phyloP scores from a whole-genome alignment of 495 filamentous ascomycete species.

The Daldinia concentrica region DNA sequence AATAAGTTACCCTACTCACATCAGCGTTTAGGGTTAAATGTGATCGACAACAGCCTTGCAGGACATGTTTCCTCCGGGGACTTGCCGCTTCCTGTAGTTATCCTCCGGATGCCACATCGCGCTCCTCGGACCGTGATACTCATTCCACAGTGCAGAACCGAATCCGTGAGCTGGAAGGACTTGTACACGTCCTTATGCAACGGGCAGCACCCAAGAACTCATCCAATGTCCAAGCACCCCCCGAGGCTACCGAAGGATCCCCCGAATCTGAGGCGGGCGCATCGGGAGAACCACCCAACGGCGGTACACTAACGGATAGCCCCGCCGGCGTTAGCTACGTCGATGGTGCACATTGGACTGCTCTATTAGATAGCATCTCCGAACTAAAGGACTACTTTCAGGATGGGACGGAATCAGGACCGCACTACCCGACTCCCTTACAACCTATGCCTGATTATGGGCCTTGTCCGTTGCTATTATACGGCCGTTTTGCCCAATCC shows the following conservation, averaged over 20 bases:
- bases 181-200: conserved; percentile 44
- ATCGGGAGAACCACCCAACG: conserved; percentile 16
- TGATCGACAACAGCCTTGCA: conserved; percentile 47
- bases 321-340: conserved; percentile 40
- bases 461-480: conserved; percentile 46
- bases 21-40: conserved; percentile 37
- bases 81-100: conserved; percentile 47
- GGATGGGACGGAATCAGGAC: conserved; percentile 9
- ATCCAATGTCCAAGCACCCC: conserved; percentile 7
- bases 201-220: conserved; percentile 19
- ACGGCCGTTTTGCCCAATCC: conserved; percentile 43
- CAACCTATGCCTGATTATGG: conserved; percentile 21
- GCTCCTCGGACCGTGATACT: conserved; percentile 25
- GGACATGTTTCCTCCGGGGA: conserved; percentile 45
- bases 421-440: not conserved
- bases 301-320: conserved; percentile 28
- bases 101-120: conserved; percentile 29
- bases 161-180: conserved; percentile 43
- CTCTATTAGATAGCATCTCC: conserved; percentile 45
- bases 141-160: conserved; percentile 40
- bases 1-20: not conserved
- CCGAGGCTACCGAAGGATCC: conserved; percentile 16
- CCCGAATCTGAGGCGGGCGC: conserved; percentile 18
- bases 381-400: conserved; percentile 38
- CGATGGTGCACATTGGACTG: conserved; percentile 47